Conservation (phyloP, 148 eudicot species). For the Rhododendron henanense region DNA sequence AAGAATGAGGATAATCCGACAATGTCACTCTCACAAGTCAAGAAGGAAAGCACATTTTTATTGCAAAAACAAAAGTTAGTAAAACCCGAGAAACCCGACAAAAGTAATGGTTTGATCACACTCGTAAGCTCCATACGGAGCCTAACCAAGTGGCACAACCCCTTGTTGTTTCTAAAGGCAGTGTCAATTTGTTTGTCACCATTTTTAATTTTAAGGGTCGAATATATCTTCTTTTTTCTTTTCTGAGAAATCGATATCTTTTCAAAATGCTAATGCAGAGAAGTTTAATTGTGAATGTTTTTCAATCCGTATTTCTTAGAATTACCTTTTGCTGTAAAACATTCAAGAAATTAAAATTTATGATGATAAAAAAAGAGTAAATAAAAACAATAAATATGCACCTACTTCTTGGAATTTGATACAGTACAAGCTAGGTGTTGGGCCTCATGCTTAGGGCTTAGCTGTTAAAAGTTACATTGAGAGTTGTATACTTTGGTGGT, state of each 20-base stretch:
- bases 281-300: neutral
- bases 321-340: neutral
- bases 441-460: neutral
- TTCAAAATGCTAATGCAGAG: neutral
- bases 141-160: neutral
- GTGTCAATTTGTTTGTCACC: neutral
- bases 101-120: neutral
- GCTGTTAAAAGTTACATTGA: neutral
- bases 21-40: neutral
- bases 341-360: neutral
- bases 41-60: no score
- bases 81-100: no score
- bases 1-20: neutral
- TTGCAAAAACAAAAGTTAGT: neutral
- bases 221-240: no score
- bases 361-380: neutral
- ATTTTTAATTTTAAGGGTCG: no score
- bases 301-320: neutral
- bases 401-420: neutral
- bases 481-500: neutral
- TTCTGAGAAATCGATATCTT: neutral
- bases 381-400: neutral
- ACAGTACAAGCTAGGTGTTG: neutral
- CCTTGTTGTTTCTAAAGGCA: neutral
- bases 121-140: neutral